Conservation (phyloP, 495 filamentous ascomycete genomes). For the Neurospora africana region DNA sequence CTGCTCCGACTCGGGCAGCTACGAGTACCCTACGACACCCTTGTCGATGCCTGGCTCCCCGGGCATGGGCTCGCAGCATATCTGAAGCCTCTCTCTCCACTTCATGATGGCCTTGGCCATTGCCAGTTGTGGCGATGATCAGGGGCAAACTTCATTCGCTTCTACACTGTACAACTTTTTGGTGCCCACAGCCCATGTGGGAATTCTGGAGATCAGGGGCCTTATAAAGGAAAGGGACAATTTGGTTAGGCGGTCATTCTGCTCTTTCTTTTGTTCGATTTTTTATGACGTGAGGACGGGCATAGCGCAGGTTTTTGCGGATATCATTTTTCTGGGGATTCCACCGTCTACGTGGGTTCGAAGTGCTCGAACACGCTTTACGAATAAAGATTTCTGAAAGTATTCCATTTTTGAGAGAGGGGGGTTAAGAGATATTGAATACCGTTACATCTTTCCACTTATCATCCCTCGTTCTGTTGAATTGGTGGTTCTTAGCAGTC, state of each 20-base stretch:
- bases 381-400: background rate
- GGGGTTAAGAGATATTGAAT: background rate
- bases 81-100: background rate
- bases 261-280: background rate
- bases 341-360: background rate
- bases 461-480: background rate
- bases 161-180: background rate
- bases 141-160: background rate
- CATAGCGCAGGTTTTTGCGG: conserved; percentile 7
- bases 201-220: background rate
- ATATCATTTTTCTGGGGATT: background rate
- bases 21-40: conserved; percentile 57
- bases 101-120: background rate
- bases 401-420: background rate
- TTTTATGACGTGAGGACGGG: background rate
- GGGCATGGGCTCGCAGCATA: conserved; percentile 29
- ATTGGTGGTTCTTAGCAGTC: background rate
- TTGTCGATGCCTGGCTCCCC: conserved; percentile 59
- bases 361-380: conserved; percentile 13
- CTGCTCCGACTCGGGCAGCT: conserved; percentile 46
- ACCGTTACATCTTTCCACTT: background rate
- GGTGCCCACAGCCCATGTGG: background rate
- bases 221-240: background rate
- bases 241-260: background rate
- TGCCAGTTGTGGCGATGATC: background rate